Conservation (phyloP, 139 green algal genomes). For the Desmodesmus armatus region DNA sequence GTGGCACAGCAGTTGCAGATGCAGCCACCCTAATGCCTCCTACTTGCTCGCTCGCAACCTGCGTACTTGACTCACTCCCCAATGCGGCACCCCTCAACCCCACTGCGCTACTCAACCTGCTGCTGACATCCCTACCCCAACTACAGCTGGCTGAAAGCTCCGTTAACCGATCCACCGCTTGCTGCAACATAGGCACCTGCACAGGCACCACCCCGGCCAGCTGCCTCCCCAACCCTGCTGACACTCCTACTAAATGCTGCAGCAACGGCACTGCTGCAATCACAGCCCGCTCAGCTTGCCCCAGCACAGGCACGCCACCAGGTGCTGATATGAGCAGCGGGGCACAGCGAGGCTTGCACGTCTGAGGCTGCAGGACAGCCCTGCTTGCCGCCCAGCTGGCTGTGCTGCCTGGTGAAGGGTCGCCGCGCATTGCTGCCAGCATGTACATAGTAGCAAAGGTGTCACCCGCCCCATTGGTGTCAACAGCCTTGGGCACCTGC, state of each 20-base stretch:
- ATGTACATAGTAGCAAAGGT: slow-evolving; percentile 85
- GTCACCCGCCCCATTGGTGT: slow-evolving; percentile 90
- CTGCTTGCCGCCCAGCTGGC: slow-evolving; percentile 69
- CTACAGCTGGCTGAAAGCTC: not conserved
- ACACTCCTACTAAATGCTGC: too few relatives aligned
- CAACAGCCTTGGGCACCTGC: slow-evolving; percentile 65
- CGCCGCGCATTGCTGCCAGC: slow-evolving; percentile 61
- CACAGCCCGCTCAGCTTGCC: not conserved
- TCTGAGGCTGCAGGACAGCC: slow-evolving; percentile 70
- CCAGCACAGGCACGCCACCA: not conserved
- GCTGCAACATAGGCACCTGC: not conserved
- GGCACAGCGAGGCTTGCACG: slow-evolving; percentile 76
- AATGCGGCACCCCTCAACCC: too few relatives aligned
- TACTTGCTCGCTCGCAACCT: too few relatives aligned
- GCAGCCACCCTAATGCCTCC: too few relatives aligned
- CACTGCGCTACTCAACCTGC: not conserved
- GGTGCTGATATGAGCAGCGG: slow-evolving; percentile 17
- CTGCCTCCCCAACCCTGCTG: too few relatives aligned
- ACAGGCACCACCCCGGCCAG: not conserved
- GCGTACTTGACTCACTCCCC: too few relatives aligned
- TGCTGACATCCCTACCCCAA: not conserved
- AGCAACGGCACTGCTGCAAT: slow-evolving; percentile 11
- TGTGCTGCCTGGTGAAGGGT: slow-evolving; percentile 47
- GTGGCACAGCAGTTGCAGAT: too few relatives aligned
- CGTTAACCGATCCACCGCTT: too few relatives aligned